phyloP scores from a whole-genome alignment of 768 basidiomycete genomes.

The Leccinum imitatum region DNA sequence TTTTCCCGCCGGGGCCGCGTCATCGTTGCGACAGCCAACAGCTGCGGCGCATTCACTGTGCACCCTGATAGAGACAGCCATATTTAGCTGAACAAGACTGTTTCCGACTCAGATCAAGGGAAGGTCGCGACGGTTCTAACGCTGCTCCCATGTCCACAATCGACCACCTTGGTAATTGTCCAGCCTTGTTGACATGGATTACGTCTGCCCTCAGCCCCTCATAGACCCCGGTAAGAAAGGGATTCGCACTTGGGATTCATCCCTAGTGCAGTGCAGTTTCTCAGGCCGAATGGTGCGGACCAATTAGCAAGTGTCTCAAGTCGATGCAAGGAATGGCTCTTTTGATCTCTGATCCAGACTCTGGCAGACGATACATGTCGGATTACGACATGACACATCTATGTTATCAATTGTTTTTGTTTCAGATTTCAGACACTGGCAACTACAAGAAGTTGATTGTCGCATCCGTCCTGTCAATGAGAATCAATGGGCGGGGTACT shows the following conservation, averaged over 20 bases:
- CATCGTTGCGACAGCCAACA: not conserved
- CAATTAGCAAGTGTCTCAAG: constrained; percentile 14
- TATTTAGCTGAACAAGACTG: constrained; percentile 13
- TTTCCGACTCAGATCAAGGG: constrained; percentile 4
- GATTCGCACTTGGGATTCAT: constrained; percentile 24
- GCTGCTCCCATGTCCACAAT: not conserved
- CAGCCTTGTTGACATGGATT: constrained; percentile 22
- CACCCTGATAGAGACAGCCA: not conserved
- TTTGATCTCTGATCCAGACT: constrained; percentile 7
- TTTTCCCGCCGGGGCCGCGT: not conserved
- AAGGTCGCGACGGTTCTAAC: not conserved
- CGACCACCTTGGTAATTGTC: constrained; percentile 14
- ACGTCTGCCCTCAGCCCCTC: constrained; percentile 22
- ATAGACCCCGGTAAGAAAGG: constrained; percentile 3
- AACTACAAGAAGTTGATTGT: not conserved
- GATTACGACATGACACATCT: constrained; percentile 6
- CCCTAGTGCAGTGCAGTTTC: constrained; percentile 3
- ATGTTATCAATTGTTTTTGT: not conserved
- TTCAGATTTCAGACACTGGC: constrained; percentile 3
- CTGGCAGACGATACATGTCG: constrained; percentile 3
- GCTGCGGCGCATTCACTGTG: not conserved
- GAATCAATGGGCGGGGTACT: not conserved
- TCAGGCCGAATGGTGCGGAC: constrained; percentile 4
- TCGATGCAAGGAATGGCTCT: not conserved
- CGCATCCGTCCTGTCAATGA: not conserved